phyloP scores from a whole-genome alignment of 2,329 filamentous ascomycete species.

The Parafenestella ontariensis region DNA sequence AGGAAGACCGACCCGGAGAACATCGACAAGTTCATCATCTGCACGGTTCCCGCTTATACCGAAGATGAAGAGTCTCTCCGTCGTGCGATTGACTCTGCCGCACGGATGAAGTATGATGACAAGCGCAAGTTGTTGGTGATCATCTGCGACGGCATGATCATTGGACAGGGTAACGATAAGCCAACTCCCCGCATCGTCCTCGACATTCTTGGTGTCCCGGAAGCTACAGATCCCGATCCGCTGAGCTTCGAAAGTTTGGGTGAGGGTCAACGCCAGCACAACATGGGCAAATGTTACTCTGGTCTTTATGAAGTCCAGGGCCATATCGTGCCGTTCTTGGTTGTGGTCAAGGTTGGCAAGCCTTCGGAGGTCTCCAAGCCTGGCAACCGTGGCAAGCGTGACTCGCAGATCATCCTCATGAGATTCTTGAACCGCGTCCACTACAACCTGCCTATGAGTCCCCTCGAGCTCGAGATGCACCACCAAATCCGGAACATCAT shows the following conservation, averaged over 20 bases:
- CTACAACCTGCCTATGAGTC: conserved; percentile 96
- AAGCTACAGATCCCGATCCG: conserved; percentile 92
- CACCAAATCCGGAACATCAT: conserved; percentile 99
- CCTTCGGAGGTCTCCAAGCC: conserved; percentile 75
- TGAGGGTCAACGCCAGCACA: conserved; percentile 96
- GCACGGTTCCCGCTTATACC: conserved; percentile 95
- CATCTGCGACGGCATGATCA: conserved; percentile 98
- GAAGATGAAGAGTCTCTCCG: conserved; percentile 98
- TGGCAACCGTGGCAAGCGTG: conserved; percentile 98
- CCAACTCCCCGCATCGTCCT: conserved; percentile 95
- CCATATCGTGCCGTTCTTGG: conserved; percentile 96
- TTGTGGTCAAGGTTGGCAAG: conserved; percentile 94
- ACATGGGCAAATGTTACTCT: conserved; percentile 99
- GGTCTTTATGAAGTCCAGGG: conserved; percentile 97
- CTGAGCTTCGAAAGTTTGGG: conserved; percentile 96
- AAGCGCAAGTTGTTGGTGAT: conserved; percentile 95
- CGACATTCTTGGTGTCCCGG: conserved; percentile 94
- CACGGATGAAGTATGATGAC: conserved; percentile 95
- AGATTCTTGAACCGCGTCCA: conserved; percentile 98
- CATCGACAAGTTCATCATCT: conserved; percentile 97
- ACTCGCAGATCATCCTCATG: conserved; percentile 98
- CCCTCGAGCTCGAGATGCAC: conserved; percentile 96
- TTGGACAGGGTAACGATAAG: conserved; percentile 95
- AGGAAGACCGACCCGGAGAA: conserved; percentile 92
- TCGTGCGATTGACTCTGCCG: conserved; percentile 94